phyloP scores from a whole-genome alignment of 2,329 filamentous ascomycete species.

The Chaetothyriales sp. region DNA sequence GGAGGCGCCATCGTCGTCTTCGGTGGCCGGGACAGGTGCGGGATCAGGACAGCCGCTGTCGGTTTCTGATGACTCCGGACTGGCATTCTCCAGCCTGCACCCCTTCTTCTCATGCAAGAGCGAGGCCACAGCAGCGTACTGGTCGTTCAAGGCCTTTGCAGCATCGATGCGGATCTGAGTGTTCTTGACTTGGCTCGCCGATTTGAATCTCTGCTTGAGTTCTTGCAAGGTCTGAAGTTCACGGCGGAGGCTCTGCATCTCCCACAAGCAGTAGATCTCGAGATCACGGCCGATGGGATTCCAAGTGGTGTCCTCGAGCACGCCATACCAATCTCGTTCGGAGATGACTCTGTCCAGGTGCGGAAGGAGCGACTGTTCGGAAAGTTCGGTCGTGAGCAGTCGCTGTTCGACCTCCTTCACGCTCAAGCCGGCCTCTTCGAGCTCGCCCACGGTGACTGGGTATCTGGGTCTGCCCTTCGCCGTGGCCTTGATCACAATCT shows the following conservation, averaged over 20 bases:
- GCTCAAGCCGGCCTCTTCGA: slow-evolving; percentile 10
- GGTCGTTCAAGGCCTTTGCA: slow-evolving; percentile 7
- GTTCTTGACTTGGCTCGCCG: slow-evolving; percentile 8
- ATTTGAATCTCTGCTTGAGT: slow-evolving; percentile 4
- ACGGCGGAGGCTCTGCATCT: slow-evolving; percentile 5
- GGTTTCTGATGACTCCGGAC: not conserved
- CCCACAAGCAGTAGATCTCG: slow-evolving; percentile 10
- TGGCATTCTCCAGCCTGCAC: not conserved
- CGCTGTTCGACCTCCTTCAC: slow-evolving; percentile 7
- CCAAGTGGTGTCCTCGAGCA: slow-evolving; percentile 1
- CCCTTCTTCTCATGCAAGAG: slow-evolving; percentile 11
- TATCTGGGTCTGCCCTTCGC: not conserved
- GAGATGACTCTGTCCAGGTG: not conserved
- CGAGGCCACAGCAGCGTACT: slow-evolving; percentile 4
- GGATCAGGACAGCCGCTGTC: no score
- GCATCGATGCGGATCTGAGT: slow-evolving; percentile 11
- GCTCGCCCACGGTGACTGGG: slow-evolving; percentile 12
- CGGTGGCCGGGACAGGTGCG: no score
- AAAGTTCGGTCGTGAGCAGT: slow-evolving; percentile 3
- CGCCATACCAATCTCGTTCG: slow-evolving; percentile 7
- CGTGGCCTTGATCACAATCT: not conserved
- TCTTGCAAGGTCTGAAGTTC: slow-evolving; percentile 1
- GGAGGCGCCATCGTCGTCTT: no score
- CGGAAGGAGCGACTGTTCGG: not conserved
- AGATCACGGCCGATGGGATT: slow-evolving; percentile 12